Evolutionary conservation across 495 filamentous ascomycete genomes (phyloP).

Genomic region (Pseudotulostoma volvatum): DNA sequence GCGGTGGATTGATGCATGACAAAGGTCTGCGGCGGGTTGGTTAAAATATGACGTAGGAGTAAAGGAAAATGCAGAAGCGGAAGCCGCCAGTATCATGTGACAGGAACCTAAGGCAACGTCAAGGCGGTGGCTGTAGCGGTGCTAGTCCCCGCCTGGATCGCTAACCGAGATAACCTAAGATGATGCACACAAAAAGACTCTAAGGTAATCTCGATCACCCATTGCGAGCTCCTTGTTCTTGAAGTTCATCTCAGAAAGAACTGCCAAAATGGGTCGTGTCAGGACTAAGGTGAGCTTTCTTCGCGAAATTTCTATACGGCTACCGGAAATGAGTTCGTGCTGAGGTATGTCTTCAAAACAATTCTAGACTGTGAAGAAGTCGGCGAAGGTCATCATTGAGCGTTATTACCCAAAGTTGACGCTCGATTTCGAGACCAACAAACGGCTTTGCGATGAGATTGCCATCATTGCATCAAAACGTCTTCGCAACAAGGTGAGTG

Average conservation of each 20-base stretch:
- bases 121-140: too few species aligned
- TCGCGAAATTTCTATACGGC: background rate
- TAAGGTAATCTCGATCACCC: too few species aligned
- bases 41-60: too few species aligned
- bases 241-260: slow-evolving; percentile 31
- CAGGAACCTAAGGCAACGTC: too few species aligned
- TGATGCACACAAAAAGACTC: too few species aligned
- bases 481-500: slow-evolving; percentile 83
- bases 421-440: slow-evolving; percentile 99
- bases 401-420: slow-evolving; percentile 96
- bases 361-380: slow-evolving; percentile 90
- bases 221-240: too few species aligned
- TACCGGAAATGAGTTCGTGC: background rate
- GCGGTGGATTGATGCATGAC: too few species aligned
- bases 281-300: slow-evolving; percentile 61
- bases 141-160: too few species aligned
- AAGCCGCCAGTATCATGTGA: too few species aligned
- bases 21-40: too few species aligned
- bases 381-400: slow-evolving; percentile 99
- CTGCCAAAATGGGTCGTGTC: slow-evolving; percentile 90
- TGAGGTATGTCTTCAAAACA: background rate
- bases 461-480: slow-evolving; percentile 98
- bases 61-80: too few species aligned
- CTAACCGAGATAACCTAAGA: too few species aligned
- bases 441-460: slow-evolving; percentile 99